Evolutionary conservation across 2,329 filamentous ascomycete species (phyloP).

Genomic region (Venturia asperata): DNA sequence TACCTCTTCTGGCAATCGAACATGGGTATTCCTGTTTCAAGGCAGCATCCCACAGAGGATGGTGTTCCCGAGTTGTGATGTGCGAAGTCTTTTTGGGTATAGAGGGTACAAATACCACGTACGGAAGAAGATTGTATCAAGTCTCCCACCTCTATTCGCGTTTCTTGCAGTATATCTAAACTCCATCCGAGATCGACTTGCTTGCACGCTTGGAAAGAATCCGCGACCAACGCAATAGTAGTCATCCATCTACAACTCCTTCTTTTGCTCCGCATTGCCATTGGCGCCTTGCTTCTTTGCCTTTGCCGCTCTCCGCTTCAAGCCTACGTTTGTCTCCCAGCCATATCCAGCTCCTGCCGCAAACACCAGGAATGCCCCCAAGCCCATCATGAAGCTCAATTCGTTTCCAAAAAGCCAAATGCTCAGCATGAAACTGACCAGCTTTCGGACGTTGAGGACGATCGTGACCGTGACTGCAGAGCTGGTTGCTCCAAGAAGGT

Average conservation of each 20-base stretch:
- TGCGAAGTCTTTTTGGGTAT: background rate
- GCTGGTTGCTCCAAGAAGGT: constrained; percentile 79
- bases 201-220: background rate
- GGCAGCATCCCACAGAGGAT: background rate
- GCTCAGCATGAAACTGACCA: constrained; percentile 83
- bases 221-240: background rate
- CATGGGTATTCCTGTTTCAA: background rate
- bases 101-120: background rate
- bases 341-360: constrained; percentile 86
- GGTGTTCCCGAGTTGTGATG: no score
- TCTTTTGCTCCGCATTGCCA: background rate
- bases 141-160: background rate
- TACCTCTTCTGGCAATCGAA: constrained; percentile 3
- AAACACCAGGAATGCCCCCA: constrained; percentile 82
- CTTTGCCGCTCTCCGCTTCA: constrained; percentile 31
- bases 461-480: constrained; percentile 94
- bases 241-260: constrained; percentile 1
- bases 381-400: constrained; percentile 65
- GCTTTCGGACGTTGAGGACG: constrained; percentile 88
- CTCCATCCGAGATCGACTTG: background rate
- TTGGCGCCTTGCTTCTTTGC: background rate
- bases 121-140: background rate
- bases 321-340: constrained; percentile 53
- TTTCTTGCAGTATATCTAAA: background rate
- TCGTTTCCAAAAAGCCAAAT: constrained; percentile 91